Base-by-base conservation (phyloP, 306 rosid genomes). In the Trifolium fragiferum region DNA sequence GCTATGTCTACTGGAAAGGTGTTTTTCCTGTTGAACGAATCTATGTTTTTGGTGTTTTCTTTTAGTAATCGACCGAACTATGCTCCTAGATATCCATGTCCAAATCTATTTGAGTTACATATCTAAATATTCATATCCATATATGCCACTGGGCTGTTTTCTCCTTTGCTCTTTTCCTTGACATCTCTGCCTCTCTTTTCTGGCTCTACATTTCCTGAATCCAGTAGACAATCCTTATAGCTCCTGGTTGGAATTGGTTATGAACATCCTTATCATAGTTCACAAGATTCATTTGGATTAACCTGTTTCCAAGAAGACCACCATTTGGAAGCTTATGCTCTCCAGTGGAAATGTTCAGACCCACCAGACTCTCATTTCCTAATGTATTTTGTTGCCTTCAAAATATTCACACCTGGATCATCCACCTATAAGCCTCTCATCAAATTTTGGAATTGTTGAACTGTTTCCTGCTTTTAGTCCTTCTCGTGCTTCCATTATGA, bases 1-100 rank as follows among this genome's bases (percentile, higher is more conserved):
- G 97, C 99, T 6, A 95, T 95, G 98, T 95, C 99, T 62, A 84
- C 85, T 37, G 98, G 99, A 79, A 90, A 90, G 90, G 99, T 92
- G 76, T 59, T 66, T 43, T 53, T 73, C 62, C 21, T 73, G 12
- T 57, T 33, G 61, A 57, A 69, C 53, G n/a, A 40, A 1, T 54
- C 19, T 40, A 12, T 19, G 30, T 65, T 44, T 8, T 58, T 14
- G 21, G 73, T 76, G 79, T 44, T 72, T 83, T 75, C 70, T 72
- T 35, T 40, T 35, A 21, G 20, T 66, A 13, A 43, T 76, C 66
- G 69, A 66, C 40, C 10, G 44, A 47, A 58, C 47, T 7, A 16
- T 19, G 15, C 37, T 67, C 58, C 35, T 50, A 71, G 33, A 60
- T 75, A 60, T 21, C 23, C 51, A 54, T 69, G 46, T 47, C 64